Evolutionary conservation across 345 rosid species (phyloP).

Genomic region (Lepidium didymum): DNA sequence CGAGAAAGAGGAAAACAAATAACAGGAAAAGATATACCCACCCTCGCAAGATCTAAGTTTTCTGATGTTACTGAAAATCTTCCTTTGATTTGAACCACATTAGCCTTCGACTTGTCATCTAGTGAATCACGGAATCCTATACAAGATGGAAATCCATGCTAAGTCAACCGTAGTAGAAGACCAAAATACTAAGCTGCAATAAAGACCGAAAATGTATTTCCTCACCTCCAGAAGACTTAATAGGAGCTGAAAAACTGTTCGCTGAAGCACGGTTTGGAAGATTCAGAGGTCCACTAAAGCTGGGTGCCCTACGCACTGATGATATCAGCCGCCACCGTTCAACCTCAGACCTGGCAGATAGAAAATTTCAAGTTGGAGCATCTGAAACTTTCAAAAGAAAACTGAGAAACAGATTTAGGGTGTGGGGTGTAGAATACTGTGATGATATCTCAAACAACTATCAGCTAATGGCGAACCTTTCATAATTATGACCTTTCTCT

Average conservation of each 20-base stretch:
- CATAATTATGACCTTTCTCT: slow-evolving; percentile 45
- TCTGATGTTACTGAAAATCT: slow-evolving; percentile 98
- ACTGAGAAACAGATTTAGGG: not conserved
- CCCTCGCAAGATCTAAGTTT: slow-evolving; percentile 92
- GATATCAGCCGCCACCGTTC: slow-evolving; percentile 43
- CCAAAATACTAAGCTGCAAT: not conserved
- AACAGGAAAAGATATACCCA: slow-evolving; percentile 26
- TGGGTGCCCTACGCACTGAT: slow-evolving; percentile 65
- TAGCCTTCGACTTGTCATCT: slow-evolving; percentile 90
- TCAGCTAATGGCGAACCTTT: slow-evolving; percentile 45
- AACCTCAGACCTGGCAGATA: slow-evolving; percentile 51
- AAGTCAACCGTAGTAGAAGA: not conserved
- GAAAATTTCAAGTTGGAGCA: slow-evolving; percentile 2
- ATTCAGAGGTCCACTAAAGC: slow-evolving; percentile 93
- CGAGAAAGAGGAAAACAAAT: slow-evolving; percentile 2
- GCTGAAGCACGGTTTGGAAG: slow-evolving; percentile 98
- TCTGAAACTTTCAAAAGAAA: not conserved
- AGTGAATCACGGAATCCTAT: slow-evolving; percentile 82
- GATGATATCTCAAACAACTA: not conserved
- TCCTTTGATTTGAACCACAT: slow-evolving; percentile 92
- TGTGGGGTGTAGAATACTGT: not conserved
- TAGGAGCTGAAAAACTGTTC: slow-evolving; percentile 96
- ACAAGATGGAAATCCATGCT: not conserved
- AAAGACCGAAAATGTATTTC: not conserved
- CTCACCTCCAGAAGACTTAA: slow-evolving; percentile 89